These are phyloP conservation scores for Xerocomus amazonicus DNA, from an alignment of 1,284 basidiomycete species.

Conservation along the genomic window DNA sequence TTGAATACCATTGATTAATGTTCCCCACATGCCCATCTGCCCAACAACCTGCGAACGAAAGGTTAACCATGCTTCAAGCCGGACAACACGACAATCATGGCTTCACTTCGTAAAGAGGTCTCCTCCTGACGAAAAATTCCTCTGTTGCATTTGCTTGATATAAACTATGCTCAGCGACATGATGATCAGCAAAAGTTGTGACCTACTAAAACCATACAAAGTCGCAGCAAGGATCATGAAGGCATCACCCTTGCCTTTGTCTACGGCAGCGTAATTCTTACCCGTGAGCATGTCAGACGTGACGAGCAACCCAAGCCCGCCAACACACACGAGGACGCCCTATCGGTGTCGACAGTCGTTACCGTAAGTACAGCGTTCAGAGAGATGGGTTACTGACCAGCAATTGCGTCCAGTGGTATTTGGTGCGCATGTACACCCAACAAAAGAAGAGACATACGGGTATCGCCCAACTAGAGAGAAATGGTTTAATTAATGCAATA, in stretches of 20 bases:
- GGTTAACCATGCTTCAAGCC: not conserved
- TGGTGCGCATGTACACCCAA: conserved; percentile 77
- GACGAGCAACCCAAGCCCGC: conserved; percentile 75
- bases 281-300: conserved; percentile 66
- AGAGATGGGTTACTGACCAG: conserved; percentile 42
- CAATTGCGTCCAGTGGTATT: conserved; percentile 79
- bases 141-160: conserved; percentile 76
- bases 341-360: conserved; percentile 25
- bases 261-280: conserved; percentile 64
- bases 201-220: conserved; percentile 79
- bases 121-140: conserved; percentile 77
- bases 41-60: conserved; percentile 57
- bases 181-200: not conserved
- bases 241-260: conserved; percentile 73
- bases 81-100: conserved; percentile 1
- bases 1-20: conserved; percentile 75
- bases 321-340: conserved; percentile 73
- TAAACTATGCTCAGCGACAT: not conserved
- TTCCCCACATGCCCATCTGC: conserved; percentile 81
- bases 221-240: conserved; percentile 85
- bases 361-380: not conserved
- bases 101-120: conserved; percentile 71
- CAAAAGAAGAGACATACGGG: conserved; percentile 80
- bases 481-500: conserved; percentile 8
- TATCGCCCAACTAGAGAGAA: conserved; percentile 67